Evolutionary conservation across 164 flowering plant species (phyloP).

Genomic region (Vitis rotundifolia): DNA sequence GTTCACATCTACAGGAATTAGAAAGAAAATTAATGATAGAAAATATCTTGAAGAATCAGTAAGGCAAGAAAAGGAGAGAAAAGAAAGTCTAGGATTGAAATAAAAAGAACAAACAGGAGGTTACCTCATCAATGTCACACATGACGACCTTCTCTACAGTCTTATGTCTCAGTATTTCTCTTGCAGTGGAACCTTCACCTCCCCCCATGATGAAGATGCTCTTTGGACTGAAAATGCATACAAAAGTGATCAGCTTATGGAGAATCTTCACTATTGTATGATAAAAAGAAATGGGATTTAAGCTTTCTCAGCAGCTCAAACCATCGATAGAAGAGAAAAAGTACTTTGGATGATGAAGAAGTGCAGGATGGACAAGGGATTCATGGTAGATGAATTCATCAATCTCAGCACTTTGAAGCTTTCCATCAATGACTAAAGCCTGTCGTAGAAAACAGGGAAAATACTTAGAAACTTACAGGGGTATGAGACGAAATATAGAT

Average conservation of each 20-base stretch:
- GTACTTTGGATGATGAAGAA: slow-evolving; percentile 77
- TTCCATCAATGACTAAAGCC: slow-evolving; percentile 91
- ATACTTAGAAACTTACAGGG: neutral
- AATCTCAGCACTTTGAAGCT: slow-evolving; percentile 93
- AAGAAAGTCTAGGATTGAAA: too few species aligned
- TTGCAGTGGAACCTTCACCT: slow-evolving; percentile 93
- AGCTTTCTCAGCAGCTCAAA: too few species aligned
- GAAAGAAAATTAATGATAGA: too few species aligned
- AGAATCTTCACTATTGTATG: neutral
- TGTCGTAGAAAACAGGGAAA: slow-evolving; percentile 12
- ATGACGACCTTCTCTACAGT: slow-evolving; percentile 69
- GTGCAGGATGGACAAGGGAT: slow-evolving; percentile 88
- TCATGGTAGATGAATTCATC: slow-evolving; percentile 97
- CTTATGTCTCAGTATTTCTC: slow-evolving; percentile 75
- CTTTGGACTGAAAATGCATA: slow-evolving; percentile 49
- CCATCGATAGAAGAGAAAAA: neutral
- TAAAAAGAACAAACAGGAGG: neutral
- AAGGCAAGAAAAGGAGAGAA: too few species aligned
- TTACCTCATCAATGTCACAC: slow-evolving; percentile 95
- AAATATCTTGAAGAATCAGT: too few species aligned
- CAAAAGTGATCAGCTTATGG: neutral
- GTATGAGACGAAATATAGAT: neutral
- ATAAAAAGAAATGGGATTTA: neutral
- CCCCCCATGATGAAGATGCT: slow-evolving; percentile 88
- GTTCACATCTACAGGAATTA: too few species aligned